Percentiles rank a stretch among this genome's conserved stretches.
Evolutionary conservation across 441 rosid species (phyloP).

Genomic region (Aleurites moluccanus): DNA sequence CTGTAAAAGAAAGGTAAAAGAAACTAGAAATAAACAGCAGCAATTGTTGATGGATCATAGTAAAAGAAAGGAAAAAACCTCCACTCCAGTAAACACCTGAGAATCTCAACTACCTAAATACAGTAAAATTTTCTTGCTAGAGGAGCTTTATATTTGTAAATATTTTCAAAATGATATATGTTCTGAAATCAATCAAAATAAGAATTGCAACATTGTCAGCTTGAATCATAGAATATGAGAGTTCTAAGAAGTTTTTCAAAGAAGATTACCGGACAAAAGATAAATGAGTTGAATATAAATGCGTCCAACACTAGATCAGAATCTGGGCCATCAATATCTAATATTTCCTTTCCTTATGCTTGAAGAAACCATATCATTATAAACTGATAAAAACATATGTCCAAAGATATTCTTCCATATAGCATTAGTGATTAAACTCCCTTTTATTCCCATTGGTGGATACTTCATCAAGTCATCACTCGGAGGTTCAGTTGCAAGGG

Average conservation of each 20-base stretch:
- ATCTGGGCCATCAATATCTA: slow-evolving; percentile 38
- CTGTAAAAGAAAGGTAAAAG: too few relatives aligned
- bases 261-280: slow-evolving; percentile 62
- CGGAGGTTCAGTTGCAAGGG: slow-evolving; percentile 51
- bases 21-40: too few relatives aligned
- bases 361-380: slow-evolving; percentile 39
- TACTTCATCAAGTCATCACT: slow-evolving; percentile 45
- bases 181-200: background rate
- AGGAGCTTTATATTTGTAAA: too few relatives aligned
- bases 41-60: too few relatives aligned
- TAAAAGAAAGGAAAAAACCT: too few relatives aligned
- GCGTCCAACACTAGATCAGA: slow-evolving; percentile 42
- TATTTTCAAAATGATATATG: too few relatives aligned
- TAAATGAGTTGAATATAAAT: slow-evolving; percentile 50
- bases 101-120: too few relatives aligned
- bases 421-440: slow-evolving; percentile 41
- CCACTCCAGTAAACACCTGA: too few relatives aligned
- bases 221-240: background rate
- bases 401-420: slow-evolving; percentile 53
- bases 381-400: slow-evolving; percentile 48
- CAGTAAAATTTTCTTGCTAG: too few relatives aligned
- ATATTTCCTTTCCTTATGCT: slow-evolving; percentile 36
- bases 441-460: slow-evolving; percentile 42
- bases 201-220: background rate
- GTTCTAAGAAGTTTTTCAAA: background rate